These are phyloP conservation scores for Haematococcus lacustris DNA, from an alignment of 139 green algal genomes.

Conservation along the genomic window DNA sequence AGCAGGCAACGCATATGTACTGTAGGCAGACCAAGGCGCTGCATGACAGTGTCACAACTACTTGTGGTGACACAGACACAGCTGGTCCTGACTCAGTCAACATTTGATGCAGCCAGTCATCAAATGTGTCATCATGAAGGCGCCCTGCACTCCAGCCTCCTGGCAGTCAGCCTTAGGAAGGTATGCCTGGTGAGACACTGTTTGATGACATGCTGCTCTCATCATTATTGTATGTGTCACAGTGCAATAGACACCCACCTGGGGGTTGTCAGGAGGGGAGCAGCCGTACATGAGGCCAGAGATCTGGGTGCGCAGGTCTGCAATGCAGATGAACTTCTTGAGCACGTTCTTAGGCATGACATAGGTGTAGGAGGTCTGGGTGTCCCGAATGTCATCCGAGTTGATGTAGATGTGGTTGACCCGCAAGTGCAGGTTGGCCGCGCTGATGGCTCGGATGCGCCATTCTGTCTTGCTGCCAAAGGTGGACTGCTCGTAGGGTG, in stretches of 20 bases:
- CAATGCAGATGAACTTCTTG: constrained; percentile 98
- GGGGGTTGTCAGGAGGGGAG: constrained; percentile 91
- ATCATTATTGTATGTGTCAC: background rate
- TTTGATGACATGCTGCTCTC: background rate
- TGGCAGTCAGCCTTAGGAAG: background rate
- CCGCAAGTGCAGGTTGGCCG: constrained; percentile 95
- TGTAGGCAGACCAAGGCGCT: background rate
- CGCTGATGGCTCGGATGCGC: constrained; percentile 93
- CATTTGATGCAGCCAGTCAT: background rate
- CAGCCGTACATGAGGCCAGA: constrained; percentile 91
- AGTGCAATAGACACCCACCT: constrained; percentile 30
- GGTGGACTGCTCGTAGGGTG: constrained; percentile 88
- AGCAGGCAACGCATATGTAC: background rate
- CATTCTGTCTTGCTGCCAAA: constrained; percentile 98
- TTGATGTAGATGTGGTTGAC: constrained; percentile 99
- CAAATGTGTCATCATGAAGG: background rate
- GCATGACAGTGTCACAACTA: background rate
- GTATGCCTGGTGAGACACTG: background rate
- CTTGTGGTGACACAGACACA: background rate
- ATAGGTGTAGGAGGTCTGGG: constrained; percentile 86
- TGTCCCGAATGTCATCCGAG: constrained; percentile 87
- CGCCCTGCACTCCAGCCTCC: background rate
- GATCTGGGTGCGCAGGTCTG: constrained; percentile 94
- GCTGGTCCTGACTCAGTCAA: background rate
- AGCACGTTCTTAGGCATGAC: constrained; percentile 99